Evolutionary conservation across 495 filamentous ascomycete species (phyloP).

Genomic region (Penicillium canariense): DNA sequence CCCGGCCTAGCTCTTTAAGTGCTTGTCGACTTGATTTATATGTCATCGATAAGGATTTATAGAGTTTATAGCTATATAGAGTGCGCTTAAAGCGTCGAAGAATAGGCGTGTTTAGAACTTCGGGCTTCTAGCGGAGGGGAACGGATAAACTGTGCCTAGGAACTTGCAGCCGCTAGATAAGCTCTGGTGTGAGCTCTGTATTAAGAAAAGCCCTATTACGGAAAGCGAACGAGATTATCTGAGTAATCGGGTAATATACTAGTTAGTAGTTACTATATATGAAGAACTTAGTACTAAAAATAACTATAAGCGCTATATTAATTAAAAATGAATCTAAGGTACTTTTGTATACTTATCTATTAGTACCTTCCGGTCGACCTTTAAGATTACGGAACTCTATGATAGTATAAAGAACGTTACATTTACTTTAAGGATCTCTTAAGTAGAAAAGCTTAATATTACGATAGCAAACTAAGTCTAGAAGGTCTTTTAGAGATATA

Average conservation of each 20-base stretch:
- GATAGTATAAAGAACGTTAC: slow-evolving; percentile 27
- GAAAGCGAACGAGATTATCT: slow-evolving; percentile 32
- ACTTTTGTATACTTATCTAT: slow-evolving; percentile 21
- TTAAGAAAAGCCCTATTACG: slow-evolving; percentile 29
- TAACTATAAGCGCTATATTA: slow-evolving; percentile 10
- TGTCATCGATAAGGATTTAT: slow-evolving; percentile 23
- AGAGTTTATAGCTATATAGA: slow-evolving; percentile 24
- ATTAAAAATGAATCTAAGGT: not conserved
- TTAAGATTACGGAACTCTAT: slow-evolving; percentile 33
- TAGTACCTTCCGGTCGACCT: slow-evolving; percentile 25
- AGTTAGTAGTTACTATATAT: slow-evolving; percentile 33
- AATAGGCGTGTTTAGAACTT: slow-evolving; percentile 27
- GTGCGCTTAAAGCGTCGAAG: slow-evolving; percentile 24
- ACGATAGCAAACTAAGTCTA: slow-evolving; percentile 26
- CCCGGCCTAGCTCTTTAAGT: slow-evolving; percentile 19
- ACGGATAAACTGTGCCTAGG: slow-evolving; percentile 23
- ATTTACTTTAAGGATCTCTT: slow-evolving; percentile 22
- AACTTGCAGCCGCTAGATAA: slow-evolving; percentile 29
- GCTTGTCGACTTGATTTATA: slow-evolving; percentile 20
- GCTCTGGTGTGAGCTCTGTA: slow-evolving; percentile 25
- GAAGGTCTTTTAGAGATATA: slow-evolving; percentile 30
- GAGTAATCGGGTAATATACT: slow-evolving; percentile 28
- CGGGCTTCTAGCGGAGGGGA: slow-evolving; percentile 23
- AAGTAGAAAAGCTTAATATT: slow-evolving; percentile 34
- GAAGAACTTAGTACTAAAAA: slow-evolving; percentile 32